These are phyloP conservation scores for Xylaria hypoxylon DNA, from an alignment of 2,329 filamentous ascomycete genomes.

Conservation along the genomic window DNA sequence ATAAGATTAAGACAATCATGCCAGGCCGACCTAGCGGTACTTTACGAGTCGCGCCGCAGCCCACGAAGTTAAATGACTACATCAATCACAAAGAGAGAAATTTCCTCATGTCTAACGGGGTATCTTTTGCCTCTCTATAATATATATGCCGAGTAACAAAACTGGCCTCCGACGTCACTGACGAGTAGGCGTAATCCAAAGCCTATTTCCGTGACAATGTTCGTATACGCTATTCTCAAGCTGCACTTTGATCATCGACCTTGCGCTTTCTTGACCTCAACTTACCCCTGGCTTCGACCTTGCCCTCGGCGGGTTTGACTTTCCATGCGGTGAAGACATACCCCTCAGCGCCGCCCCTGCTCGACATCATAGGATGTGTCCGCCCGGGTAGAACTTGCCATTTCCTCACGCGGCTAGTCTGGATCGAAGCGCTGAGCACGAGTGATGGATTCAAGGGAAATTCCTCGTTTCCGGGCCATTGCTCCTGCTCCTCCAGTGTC, in stretches of 20 bases:
- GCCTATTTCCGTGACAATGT: constrained; percentile 2
- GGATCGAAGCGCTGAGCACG: constrained; percentile 81
- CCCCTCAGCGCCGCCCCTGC: constrained; percentile 86
- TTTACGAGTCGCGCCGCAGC: background rate
- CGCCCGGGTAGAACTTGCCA: constrained; percentile 94
- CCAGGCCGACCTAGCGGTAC: background rate
- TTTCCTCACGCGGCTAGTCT: constrained; percentile 79
- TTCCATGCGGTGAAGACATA: constrained; percentile 88
- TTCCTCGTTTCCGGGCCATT: constrained; percentile 73
- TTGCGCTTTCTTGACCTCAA: constrained; percentile 76
- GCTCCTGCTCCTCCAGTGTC: constrained; percentile 62
- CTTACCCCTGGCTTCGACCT: constrained; percentile 84
- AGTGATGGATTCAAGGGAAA: constrained; percentile 91
- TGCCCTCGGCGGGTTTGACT: constrained; percentile 82
- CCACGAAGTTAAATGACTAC: constrained; percentile 14
- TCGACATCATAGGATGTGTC: constrained; percentile 95
- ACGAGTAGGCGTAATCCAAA: background rate
- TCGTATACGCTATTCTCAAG: constrained; percentile 24
- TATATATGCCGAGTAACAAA: constrained; percentile 6
- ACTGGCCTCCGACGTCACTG: background rate
- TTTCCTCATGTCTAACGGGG: constrained; percentile 19
- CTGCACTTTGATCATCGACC: constrained; percentile 39
- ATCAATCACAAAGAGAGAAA: constrained; percentile 3
- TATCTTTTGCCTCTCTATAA: constrained; percentile 23
- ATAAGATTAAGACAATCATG: constrained; percentile 17